These are phyloP conservation scores for Sophora flavescens DNA, from an alignment of 306 rosid species.

Conservation along the genomic window DNA sequence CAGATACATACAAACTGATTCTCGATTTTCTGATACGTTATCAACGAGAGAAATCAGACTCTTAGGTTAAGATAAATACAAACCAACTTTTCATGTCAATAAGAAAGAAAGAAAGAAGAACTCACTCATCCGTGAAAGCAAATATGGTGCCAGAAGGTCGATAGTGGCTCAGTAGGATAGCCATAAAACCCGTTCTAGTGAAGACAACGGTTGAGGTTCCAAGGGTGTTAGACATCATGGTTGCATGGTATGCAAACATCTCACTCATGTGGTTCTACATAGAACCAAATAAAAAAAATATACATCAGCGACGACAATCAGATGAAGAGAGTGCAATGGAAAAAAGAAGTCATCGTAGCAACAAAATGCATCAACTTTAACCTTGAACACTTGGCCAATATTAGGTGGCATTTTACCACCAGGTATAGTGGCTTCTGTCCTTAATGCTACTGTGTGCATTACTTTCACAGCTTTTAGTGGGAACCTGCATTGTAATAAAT, in stretches of 20 bases:
- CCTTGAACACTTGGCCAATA: slow-evolving; percentile 96
- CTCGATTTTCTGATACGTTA: neutral
- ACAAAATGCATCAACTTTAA: slow-evolving; percentile 35
- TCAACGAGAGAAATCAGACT: slow-evolving; percentile 1
- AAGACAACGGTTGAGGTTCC: slow-evolving; percentile 96
- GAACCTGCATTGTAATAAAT: slow-evolving; percentile 61
- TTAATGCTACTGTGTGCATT: slow-evolving; percentile 96
- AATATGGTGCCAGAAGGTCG: slow-evolving; percentile 92
- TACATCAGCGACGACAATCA: slow-evolving; percentile 26
- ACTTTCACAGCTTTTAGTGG: slow-evolving; percentile 95
- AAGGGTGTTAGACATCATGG: slow-evolving; percentile 98
- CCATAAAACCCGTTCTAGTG: slow-evolving; percentile 95
- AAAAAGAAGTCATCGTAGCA: neutral
- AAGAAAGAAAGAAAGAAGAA: slow-evolving; percentile 41
- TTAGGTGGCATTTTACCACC: slow-evolving; percentile 84
- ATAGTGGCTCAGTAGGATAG: slow-evolving; percentile 84
- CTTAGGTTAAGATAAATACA: neutral
- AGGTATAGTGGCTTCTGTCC: slow-evolving; percentile 87
- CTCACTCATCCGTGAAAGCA: slow-evolving; percentile 97
- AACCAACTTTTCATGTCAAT: neutral
- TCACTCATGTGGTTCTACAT: slow-evolving; percentile 97
- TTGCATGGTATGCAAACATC: slow-evolving; percentile 99
- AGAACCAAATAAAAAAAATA: slow-evolving; percentile 24
- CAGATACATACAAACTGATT: slow-evolving; percentile 24
- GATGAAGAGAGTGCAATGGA: neutral